Base-by-base conservation (phyloP, 495 filamentous ascomycete species). In the Hyaloscypha bicolor region DNA sequence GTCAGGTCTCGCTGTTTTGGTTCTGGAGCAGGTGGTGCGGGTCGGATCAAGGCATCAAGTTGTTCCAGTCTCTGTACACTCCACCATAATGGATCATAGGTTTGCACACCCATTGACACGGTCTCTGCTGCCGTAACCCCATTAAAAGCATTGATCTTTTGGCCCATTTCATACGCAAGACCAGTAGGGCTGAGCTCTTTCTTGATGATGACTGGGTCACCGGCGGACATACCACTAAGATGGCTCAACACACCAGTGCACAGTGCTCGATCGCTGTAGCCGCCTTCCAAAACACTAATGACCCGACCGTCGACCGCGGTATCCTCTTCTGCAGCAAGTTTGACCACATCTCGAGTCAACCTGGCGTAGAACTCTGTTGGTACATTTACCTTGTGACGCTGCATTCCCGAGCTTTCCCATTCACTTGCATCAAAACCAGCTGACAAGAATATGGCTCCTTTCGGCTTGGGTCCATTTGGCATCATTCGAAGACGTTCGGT, bases 391-490 rank as follows among this genome's bases (percentile, higher is more conserved):
- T 89, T 87, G 77, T 99, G 95, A 59, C 95, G 82, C 74, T 98
- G 95, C 96, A 99, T 98, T 2, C 90, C 92, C 4, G 81, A 75
- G n/a, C 87, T 85, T 76, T 99, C 95, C 87, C 91, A 94, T 74
- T 98, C 92, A 72, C 93, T 97, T 5, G 95, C 96, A 79, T 99
- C 95, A 71, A 99, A 99, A 0, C 95, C 95, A 1, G 95, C 94
- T 37, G 93, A 97, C 35, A 99, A 77, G 76, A 99, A 99, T 35
- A 99, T 91, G 8, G 93, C 93, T 9, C 90, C 92, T 72, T 88
- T 93, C 37, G 93, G 90, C 31, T 77, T 69, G 9, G 81, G 81
- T 31, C 81, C 81, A 61, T 80, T 85, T 37, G 83, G 79, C 25
- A 79, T 80, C 53, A 81, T 73, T 53, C 78, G 80, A 25, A 80